Base-by-base conservation (phyloP, 495 filamentous ascomycete genomes). In the Hyphodiscus hymeniophilus region DNA sequence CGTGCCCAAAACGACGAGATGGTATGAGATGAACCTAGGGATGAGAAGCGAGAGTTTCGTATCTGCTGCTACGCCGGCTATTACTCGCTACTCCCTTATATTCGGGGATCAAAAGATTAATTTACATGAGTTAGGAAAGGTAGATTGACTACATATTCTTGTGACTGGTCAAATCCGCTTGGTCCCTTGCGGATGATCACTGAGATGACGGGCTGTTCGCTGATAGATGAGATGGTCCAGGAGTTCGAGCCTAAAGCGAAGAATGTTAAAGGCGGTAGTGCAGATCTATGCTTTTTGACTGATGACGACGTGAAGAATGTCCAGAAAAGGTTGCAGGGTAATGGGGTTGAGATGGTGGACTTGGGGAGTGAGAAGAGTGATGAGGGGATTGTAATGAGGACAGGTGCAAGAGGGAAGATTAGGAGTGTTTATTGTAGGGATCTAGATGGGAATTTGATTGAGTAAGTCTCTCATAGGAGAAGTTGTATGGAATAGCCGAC, bases 41-140 rank as follows among this genome's bases (percentile, higher is more conserved):
- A 77, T 78, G 74, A 62, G 59, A 26, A 62, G 71, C 31, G 65
- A 70, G 42, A 57, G 63, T 30, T 77, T 76, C 50, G 63, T 62
- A 35, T 59, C 61, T 7, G 47, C 54, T 42, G 61, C 62, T 41
- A 59, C 60, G 6, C 50, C 56, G 13, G 42, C 61, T 15, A 60
- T 67, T 26, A 62, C 61, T 21, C 65, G 74, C 16, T 67, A 76
- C 53, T 72, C 73, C 10, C 60, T 79, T 0, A 45, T 66, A 4
- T 77, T 77, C 47, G 75, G 73, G 12, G 56, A 35, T 3, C 72
- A 76, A 38, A 77, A 79, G 48, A 75, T 79, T 44, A 79, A 79
- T 48, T 65, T 79, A 1, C 75, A 79, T 47, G 57, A 69, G 44
- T 51, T 58, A 1, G 73, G 71, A 38, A 70, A 59, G 36, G 55